Evolutionary conservation across 1,139 yeast species (phyloP), one percentile per base, ranked within the genome.

Genomic region (Kodamaea ohmeri): DNA sequence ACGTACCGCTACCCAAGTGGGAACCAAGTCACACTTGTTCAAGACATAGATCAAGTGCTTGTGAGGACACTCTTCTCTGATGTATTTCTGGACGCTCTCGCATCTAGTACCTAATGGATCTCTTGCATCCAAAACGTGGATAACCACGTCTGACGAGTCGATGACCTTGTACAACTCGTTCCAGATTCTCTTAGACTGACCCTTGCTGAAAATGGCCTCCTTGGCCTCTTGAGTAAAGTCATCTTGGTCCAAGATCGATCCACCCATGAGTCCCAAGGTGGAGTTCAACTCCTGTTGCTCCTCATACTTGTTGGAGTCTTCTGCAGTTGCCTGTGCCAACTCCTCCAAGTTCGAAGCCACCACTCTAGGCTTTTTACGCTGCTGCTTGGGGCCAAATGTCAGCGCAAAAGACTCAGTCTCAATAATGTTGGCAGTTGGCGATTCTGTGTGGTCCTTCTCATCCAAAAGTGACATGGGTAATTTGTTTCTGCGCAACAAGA

Each of bases 1-100:
- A 89, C 97, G 78, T 87, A 92, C 97, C 58, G 98, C 96, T 55
- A 89, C 97, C 97, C 97, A 92, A 41, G 97, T 92, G 47, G 98
- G 98, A 38, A 94, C 97, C 55, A 92, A 78, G 71, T 92, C 98
- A 76, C 97, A 89, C 76, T 92, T 92, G 76, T 92, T 92, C 63
- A 92, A 71, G 38, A 92, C 97, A 60, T 84, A 90, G 47, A 92
- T 84, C 69, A 92, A 75, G 71, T 92, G 98, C 66, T 92, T 92
- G 61, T 92, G 98, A 21, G 98, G 88, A 57, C 96, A 90, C 65
- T 92, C 98, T 47, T 86, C 92, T 52, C 76, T 80, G 60, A 92
- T 86, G 60, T 89, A 90, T 55, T 89, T 90, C 62, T 92, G 97
- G 42, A 92, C 96, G 3, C 95, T 77, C 52, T 76, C 84, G 73